Evolutionary conservation across 768 basidiomycete genomes (phyloP).

Genomic region (Chalciporus piperatus): DNA sequence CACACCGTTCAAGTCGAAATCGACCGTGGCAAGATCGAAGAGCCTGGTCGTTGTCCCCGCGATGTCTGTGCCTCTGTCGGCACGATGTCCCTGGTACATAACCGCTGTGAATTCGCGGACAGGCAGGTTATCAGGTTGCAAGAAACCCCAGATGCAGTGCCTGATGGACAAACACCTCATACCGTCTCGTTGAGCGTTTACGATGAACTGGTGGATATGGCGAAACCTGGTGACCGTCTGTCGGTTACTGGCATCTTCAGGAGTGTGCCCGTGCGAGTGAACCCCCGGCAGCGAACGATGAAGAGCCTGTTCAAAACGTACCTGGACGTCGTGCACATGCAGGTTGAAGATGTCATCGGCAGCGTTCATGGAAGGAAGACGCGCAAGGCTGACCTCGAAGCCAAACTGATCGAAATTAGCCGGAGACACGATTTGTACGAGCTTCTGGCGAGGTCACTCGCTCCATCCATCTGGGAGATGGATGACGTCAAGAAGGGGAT

Average conservation of each 20-base stretch:
- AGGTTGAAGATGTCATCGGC: constrained; percentile 48
- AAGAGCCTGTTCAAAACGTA: constrained; percentile 98
- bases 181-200: constrained; percentile 97
- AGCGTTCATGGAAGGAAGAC: constrained; percentile 35
- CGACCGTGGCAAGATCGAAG: constrained; percentile 95
- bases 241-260: constrained; percentile 92
- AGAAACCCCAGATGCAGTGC: constrained; percentile 96
- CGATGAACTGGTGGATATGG: constrained; percentile 95
- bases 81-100: constrained; percentile 94
- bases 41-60: constrained; percentile 87
- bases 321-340: constrained; percentile 91
- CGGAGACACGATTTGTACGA: constrained; percentile 82
- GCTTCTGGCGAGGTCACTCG: constrained; percentile 76
- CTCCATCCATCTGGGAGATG: constrained; percentile 97
- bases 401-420: constrained; percentile 71
- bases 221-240: constrained; percentile 93
- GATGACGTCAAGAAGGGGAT: constrained; percentile 99
- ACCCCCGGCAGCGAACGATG: constrained; percentile 85
- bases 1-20: constrained; percentile 98
- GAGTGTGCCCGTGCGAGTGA: constrained; percentile 92
- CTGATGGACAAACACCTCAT: constrained; percentile 97
- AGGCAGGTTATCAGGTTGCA: constrained; percentile 93
- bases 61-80: constrained; percentile 88
- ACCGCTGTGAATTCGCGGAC: constrained; percentile 95
- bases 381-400: constrained; percentile 71